phyloP scores from a whole-genome alignment of 441 rosid species.

The Arabidopsis hybrid region DNA sequence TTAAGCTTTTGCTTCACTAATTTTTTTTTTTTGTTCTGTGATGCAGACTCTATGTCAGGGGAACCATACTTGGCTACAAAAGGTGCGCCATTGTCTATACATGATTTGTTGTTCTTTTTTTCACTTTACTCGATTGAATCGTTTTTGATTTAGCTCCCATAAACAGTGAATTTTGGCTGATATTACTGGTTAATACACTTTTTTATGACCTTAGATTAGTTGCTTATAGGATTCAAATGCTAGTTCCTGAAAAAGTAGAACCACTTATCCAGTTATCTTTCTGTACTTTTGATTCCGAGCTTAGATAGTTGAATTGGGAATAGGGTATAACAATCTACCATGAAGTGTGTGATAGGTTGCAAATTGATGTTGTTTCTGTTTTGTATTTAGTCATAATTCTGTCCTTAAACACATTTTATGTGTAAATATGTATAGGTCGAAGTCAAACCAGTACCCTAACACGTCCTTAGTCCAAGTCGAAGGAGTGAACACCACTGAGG shows the following conservation, averaged over 20 bases:
- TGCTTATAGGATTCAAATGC: background rate
- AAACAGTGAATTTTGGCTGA: background rate
- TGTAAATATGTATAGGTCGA: slow-evolving; percentile 57
- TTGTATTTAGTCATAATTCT: background rate
- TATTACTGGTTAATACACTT: background rate
- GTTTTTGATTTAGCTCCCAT: background rate
- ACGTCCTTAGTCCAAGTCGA: slow-evolving; percentile 81
- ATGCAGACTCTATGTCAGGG: slow-evolving; percentile 81
- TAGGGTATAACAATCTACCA: background rate
- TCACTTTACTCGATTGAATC: background rate
- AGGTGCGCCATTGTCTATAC: slow-evolving; percentile 48
- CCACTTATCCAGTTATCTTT: background rate
- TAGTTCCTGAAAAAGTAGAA: background rate
- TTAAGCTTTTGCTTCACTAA: background rate
- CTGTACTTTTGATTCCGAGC: background rate
- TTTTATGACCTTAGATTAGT: slow-evolving; percentile 3
- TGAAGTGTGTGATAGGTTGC: slow-evolving; percentile 1
- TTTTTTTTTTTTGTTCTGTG: slow-evolving; percentile 1
- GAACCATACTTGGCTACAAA: slow-evolving; percentile 85
- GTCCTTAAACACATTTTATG: background rate
- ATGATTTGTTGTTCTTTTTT: background rate
- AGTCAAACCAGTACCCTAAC: slow-evolving; percentile 91
- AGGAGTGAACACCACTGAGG: slow-evolving; percentile 89
- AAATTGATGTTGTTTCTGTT: background rate
- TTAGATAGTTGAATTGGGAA: background rate